phyloP scores from a whole-genome alignment of 2,329 filamentous ascomycete species.

The Sphaerulina musiva region DNA sequence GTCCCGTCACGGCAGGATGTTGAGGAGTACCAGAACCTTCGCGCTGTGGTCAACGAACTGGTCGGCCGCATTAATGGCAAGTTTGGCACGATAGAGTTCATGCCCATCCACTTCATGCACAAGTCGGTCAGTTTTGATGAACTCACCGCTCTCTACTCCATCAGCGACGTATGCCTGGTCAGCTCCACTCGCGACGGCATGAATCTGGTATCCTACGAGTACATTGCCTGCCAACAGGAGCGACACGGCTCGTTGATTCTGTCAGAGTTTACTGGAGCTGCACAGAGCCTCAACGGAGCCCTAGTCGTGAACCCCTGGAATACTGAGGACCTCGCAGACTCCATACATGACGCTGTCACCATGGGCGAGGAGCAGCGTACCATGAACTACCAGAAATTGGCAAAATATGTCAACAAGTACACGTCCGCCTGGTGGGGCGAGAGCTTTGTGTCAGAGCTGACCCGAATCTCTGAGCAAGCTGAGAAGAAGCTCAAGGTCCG shows the following conservation, averaged over 20 bases:
- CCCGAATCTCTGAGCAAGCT: constrained; percentile 49
- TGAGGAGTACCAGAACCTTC: constrained; percentile 94
- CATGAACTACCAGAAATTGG: constrained; percentile 82
- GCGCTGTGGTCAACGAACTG: constrained; percentile 91
- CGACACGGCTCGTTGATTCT: constrained; percentile 90
- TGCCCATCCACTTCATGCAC: constrained; percentile 98
- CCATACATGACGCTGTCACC: constrained; percentile 92
- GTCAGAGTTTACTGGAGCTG: constrained; percentile 92
- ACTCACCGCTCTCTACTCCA: constrained; percentile 84
- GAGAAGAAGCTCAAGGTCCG: constrained; percentile 45
- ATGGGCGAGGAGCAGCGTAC: constrained; percentile 86
- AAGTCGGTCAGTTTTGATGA: constrained; percentile 94
- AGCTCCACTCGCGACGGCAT: constrained; percentile 96
- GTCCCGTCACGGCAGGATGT: constrained; percentile 93
- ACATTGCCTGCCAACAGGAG: constrained; percentile 87
- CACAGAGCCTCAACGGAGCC: constrained; percentile 87
- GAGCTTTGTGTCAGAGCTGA: constrained; percentile 81
- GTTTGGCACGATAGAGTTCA: constrained; percentile 95
- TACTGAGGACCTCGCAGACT: constrained; percentile 86
- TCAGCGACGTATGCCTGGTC: constrained; percentile 86
- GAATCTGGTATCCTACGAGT: constrained; percentile 98
- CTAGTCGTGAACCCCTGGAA: constrained; percentile 98
- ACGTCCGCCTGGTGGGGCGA: constrained; percentile 95
- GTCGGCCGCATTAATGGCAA: constrained; percentile 95
- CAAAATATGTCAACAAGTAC: constrained; percentile 95